These are phyloP conservation scores for Botrytis fabae DNA, from an alignment of 2,329 filamentous ascomycete genomes.

Conservation along the genomic window DNA sequence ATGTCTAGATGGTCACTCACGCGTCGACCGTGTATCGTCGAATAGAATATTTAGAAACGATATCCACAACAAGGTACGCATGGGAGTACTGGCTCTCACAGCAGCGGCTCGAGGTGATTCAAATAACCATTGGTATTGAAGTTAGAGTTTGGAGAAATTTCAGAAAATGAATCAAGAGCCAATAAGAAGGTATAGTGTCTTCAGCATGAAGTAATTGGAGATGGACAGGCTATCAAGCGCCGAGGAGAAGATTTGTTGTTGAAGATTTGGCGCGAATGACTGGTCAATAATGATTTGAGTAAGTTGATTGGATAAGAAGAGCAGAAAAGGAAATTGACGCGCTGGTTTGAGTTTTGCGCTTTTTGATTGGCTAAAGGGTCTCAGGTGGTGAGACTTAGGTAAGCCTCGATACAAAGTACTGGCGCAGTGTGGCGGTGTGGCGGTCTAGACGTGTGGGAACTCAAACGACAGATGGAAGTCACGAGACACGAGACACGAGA, in stretches of 20 bases:
- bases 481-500: conserved; percentile 15
- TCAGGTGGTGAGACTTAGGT: background rate
- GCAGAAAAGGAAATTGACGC: conserved; percentile 14
- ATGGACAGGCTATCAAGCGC: conserved; percentile 37
- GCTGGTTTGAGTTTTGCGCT: background rate
- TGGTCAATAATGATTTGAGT: conserved; percentile 2
- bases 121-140: conserved; percentile 15
- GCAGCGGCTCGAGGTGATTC: conserved; percentile 26
- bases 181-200: conserved; percentile 33
- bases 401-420: background rate
- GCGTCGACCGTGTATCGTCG: conserved; percentile 38
- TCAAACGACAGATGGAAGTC: background rate
- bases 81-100: conserved; percentile 27
- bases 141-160: background rate
- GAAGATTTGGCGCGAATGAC: conserved; percentile 13
- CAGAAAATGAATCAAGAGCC: background rate
- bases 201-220: conserved; percentile 21
- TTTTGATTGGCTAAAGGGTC: background rate
- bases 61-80: conserved; percentile 29
- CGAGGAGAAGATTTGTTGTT: conserved; percentile 19
- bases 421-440: background rate
- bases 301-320: conserved; percentile 19
- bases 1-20: conserved; percentile 19
- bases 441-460: background rate
- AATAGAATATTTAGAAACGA: conserved; percentile 32